phyloP scores from a whole-genome alignment of 805 yeast genomes.

The Ogataea thermomethanolica region DNA sequence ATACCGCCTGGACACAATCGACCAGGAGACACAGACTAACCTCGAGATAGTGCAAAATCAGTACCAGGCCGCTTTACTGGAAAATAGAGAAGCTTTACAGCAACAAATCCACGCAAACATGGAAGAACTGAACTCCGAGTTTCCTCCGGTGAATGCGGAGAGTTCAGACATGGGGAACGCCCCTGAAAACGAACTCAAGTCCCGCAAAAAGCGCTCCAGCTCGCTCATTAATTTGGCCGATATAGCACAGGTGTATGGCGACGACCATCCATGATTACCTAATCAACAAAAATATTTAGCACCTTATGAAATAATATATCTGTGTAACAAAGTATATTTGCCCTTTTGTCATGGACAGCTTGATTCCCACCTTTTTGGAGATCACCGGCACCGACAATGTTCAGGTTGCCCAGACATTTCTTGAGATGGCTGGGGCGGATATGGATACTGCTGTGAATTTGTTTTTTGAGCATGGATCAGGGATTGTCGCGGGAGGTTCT shows the following conservation, averaged over 20 bases:
- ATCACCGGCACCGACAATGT: conserved; percentile 74
- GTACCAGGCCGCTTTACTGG: conserved; percentile 14
- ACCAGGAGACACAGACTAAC: conserved; percentile 6
- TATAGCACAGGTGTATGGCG: conserved; percentile 7
- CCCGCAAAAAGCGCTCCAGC: conserved; percentile 8
- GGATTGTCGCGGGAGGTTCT: conserved; percentile 18
- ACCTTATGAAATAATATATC: neutral
- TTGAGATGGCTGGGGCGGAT: conserved; percentile 74
- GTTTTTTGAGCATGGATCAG: conserved; percentile 64
- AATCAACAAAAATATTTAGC: neutral
- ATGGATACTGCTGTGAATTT: conserved; percentile 82
- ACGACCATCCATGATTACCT: conserved; percentile 3
- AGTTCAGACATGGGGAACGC: neutral
- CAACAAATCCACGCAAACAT: conserved; percentile 15
- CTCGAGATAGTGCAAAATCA: conserved; percentile 12
- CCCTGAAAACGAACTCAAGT: conserved; percentile 9
- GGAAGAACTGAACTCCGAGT: conserved; percentile 18
- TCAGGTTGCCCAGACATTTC: conserved; percentile 65
- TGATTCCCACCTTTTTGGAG: conserved; percentile 72
- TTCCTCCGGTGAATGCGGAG: neutral
- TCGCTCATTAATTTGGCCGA: conserved; percentile 17
- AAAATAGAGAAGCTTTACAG: conserved; percentile 21
- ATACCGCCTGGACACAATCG: conserved; percentile 18
- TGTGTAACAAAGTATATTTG: conserved; percentile 3
- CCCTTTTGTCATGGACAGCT: conserved; percentile 33